Base-by-base conservation (phyloP, 2,329 filamentous ascomycete genomes). In the Kalmusia sp. region DNA sequence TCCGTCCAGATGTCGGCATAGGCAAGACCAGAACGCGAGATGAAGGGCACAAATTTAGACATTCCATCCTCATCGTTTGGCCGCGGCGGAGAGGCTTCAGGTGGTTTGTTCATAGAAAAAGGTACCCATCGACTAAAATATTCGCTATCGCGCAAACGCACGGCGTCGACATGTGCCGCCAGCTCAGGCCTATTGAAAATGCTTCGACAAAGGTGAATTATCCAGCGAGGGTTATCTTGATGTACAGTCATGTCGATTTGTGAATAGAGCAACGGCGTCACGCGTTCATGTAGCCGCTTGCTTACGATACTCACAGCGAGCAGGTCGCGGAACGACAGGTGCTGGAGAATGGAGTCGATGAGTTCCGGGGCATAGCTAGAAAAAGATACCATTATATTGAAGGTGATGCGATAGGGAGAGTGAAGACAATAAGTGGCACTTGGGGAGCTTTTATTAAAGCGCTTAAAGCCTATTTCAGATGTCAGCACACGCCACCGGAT, bases 361-460 rank as follows among this genome's bases (percentile, higher is more conserved):
- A 39, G 19, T 39, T 39, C 37, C 21, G 37, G 22, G 37, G 37
- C 19, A 39, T 12, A 25, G 21, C 21, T 12, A 25, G 21, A 21
- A 39, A 39, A 39, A 39, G 37, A 39, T 25, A 21, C 37, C 37
- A 39, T 39, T 2, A 39, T 39, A n/a, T 39, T 39, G 37, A 39
- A 14, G 7, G 34, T 37, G 34, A 37, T 37, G 34, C 15, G 34
- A 37, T 17, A 37, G 34, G 34, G 15, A 35, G 33, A n/a, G 34
- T 19, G 21, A 37, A 37, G 9, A 37, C 34, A 37, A 37, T 37
- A 37, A 17, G 15, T 19, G 34, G 34, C 34, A 19, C 34, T 6
- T 19, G 15, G 15, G 12, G 15, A 37, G 34, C 34, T 37, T 37
- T 37, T 37, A 21, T 21, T 17, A 12, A 28, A 28, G 27, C 27